Evolutionary conservation across 1,284 basidiomycete genomes (phyloP).

Genomic region (Anthracocystis walkeri): DNA sequence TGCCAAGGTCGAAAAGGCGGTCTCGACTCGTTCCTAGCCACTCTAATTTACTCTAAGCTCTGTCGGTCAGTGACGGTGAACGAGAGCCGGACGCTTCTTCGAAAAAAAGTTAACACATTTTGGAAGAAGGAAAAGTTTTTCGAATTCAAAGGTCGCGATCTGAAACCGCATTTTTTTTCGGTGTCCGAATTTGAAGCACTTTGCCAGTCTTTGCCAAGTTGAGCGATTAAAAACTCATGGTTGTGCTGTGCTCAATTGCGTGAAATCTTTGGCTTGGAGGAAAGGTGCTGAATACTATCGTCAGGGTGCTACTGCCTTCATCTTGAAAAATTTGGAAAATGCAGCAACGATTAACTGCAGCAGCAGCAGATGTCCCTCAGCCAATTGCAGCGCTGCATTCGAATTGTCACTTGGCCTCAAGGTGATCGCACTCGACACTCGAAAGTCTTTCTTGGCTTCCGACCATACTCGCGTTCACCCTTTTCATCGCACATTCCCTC

Average conservation of each 20-base stretch:
- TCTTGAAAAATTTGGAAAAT: conserved; percentile 18
- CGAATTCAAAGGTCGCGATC: conserved; percentile 12
- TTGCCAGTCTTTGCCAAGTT: background rate
- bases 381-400: conserved; percentile 4
- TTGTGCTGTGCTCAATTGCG: conserved; percentile 14
- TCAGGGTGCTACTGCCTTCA: conserved; percentile 41
- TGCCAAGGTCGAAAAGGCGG: background rate
- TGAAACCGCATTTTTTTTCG: conserved; percentile 29
- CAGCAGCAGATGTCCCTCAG: conserved; percentile 1
- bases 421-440: conserved; percentile 5
- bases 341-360: background rate
- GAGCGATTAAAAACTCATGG: background rate
- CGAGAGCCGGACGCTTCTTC: too few species aligned
- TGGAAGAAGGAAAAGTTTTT: background rate
- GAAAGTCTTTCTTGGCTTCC: background rate
- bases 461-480: background rate
- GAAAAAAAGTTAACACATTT: too few species aligned
- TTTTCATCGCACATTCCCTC: background rate
- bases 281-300: conserved; percentile 16
- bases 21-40: conserved; percentile 9
- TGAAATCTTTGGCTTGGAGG: conserved; percentile 4
- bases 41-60: too few species aligned
- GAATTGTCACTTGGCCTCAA: background rate
- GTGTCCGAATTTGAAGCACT: conserved; percentile 1
- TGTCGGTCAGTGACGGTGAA: background rate